Percentiles rank a stretch among this genome's conserved stretches.
These are phyloP conservation scores for Zygoascus flipseniorum DNA, from an alignment of 805 yeast species.

Conservation along the genomic window DNA sequence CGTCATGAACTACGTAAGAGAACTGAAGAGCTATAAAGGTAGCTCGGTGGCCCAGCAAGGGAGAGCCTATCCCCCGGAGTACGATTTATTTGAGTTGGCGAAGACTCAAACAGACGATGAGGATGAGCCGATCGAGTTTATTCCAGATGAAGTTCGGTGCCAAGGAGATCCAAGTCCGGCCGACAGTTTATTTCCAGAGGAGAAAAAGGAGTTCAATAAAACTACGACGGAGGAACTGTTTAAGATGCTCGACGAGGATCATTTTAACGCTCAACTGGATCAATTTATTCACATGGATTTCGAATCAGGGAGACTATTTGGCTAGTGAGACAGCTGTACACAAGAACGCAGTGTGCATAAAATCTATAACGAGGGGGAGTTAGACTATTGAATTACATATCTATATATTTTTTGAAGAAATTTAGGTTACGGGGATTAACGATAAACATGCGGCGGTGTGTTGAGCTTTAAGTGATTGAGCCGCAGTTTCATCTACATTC, in stretches of 20 bases:
- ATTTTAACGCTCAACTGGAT: neutral
- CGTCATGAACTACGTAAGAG: neutral
- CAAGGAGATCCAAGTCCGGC: neutral
- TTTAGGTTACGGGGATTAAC: too few species aligned
- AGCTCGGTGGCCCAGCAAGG: neutral
- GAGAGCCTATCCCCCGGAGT: neutral
- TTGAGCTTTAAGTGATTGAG: too few species aligned
- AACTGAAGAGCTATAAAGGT: neutral
- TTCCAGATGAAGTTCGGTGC: neutral
- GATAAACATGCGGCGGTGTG: too few species aligned
- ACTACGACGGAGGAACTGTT: neutral
- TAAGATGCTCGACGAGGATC: neutral
- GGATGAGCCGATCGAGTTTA: neutral
- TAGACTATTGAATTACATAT: too few species aligned
- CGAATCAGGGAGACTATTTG: neutral
- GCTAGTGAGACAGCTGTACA: neutral
- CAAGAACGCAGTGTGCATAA: too few species aligned
- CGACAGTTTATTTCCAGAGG: neutral
- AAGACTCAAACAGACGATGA: neutral
- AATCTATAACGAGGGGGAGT: too few species aligned
- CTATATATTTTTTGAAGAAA: too few species aligned
- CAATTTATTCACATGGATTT: neutral
- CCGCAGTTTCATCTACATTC: too few species aligned
- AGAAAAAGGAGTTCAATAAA: neutral
- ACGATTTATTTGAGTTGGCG: neutral